Evolutionary conservation across 225 moss, liverwort and hornwort genomes (phyloP).

Genomic region (Straminergon stramineum): DNA sequence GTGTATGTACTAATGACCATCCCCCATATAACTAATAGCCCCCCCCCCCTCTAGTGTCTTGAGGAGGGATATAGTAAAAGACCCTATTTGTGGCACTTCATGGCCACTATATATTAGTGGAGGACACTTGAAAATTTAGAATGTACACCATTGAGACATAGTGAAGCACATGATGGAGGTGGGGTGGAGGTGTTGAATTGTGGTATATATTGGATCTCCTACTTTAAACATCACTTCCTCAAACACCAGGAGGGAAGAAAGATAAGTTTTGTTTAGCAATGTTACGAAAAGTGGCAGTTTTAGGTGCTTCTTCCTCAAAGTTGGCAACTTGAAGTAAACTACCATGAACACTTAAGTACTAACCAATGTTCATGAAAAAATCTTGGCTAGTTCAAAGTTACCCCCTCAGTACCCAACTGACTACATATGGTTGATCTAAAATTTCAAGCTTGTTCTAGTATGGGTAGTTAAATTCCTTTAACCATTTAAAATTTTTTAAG

Average conservation of each 20-base stretch:
- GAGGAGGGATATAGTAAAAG: fast-evolving
- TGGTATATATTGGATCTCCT: background rate
- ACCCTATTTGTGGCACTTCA: fast-evolving
- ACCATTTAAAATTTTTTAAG: too few species aligned
- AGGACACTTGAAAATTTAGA: background rate
- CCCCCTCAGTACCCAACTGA: too few species aligned
- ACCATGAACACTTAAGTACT: background rate
- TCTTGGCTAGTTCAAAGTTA: too few species aligned
- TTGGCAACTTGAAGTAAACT: background rate
- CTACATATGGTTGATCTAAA: too few species aligned
- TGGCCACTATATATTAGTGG: fast-evolving
- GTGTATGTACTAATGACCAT: background rate
- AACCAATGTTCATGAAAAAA: too few species aligned
- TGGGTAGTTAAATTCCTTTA: too few species aligned
- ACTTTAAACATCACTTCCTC: too few species aligned
- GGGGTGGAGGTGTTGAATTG: too few species aligned
- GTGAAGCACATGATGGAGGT: too few species aligned
- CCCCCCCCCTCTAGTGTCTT: fast-evolving
- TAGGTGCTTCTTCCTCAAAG: fast-evolving
- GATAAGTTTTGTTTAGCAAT: background rate
- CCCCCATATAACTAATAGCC: background rate
- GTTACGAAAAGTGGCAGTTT: fast-evolving
- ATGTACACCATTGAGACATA: background rate
- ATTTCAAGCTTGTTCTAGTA: too few species aligned
- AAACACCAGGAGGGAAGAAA: fast-evolving